phyloP scores from a whole-genome alignment of 169 alveolate species.

The Toxoplasma gondii region DNA sequence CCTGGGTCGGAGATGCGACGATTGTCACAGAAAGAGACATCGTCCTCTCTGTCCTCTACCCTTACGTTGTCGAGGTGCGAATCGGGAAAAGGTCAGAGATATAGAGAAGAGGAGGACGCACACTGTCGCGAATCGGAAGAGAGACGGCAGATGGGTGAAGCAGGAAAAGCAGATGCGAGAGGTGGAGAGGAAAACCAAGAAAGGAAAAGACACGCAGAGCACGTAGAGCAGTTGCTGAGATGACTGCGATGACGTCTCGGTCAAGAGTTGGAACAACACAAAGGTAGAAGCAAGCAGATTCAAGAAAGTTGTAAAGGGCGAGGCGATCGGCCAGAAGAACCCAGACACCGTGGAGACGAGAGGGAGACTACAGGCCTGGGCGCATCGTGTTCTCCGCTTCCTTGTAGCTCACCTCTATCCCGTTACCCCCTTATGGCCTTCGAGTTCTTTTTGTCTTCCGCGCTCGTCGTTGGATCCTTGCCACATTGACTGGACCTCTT shows the following conservation, averaged over 20 bases:
- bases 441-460: background rate
- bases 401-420: background rate
- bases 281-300: too few relatives aligned
- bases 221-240: too few relatives aligned
- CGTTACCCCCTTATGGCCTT: too few relatives aligned
- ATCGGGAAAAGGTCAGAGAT: background rate
- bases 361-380: too few relatives aligned
- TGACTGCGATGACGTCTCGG: background rate
- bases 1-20: constrained; percentile 40
- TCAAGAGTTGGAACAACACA: too few relatives aligned
- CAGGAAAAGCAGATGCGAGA: background rate
- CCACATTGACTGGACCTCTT: too few relatives aligned
- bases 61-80: constrained; percentile 36
- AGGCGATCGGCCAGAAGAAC: too few relatives aligned
- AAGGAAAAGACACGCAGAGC: too few relatives aligned
- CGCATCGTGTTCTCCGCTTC: too few relatives aligned
- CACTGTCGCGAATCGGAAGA: background rate
- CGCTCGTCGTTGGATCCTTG: too few relatives aligned
- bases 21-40: constrained; percentile 69
- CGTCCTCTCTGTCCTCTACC: constrained; percentile 66
- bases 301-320: too few relatives aligned
- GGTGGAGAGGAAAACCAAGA: background rate
- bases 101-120: background rate
- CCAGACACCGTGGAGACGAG: too few relatives aligned
- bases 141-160: background rate